A percentile compares a stretch with the other conserved stretches of the same genome.
Conservation (phyloP, 768 basidiomycete species). For the Lactarius vividus region DNA sequence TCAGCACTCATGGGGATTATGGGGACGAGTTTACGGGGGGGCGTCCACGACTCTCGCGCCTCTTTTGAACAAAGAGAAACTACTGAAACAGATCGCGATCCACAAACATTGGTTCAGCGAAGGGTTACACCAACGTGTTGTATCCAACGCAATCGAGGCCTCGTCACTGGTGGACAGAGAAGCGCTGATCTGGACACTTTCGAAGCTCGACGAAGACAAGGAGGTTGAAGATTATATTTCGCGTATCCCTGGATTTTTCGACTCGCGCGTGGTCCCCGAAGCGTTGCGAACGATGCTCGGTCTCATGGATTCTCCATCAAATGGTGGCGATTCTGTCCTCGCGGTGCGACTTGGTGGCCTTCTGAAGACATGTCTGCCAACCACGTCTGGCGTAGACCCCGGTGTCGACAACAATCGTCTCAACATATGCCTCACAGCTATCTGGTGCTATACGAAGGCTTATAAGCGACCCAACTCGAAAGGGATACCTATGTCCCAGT, state of each 20-base stretch:
- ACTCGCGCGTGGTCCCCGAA: constrained; percentile 6
- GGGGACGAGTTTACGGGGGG: background rate
- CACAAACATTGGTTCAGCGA: background rate
- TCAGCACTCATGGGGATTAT: background rate
- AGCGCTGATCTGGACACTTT: constrained; percentile 10
- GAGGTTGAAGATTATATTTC: constrained; percentile 5
- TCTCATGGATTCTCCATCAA: background rate
- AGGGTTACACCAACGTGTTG: constrained; percentile 2
- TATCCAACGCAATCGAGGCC: background rate
- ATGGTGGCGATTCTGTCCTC: constrained; percentile 6
- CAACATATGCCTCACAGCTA: background rate
- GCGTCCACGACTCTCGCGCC: background rate
- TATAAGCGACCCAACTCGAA: background rate
- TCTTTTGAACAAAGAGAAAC: background rate
- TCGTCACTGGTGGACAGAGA: constrained; percentile 2
- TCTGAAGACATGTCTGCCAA: constrained; percentile 4
- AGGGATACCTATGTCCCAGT: background rate
- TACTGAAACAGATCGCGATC: background rate
- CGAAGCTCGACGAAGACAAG: constrained; percentile 5
- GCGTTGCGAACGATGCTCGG: constrained; percentile 1
- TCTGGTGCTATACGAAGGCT: constrained; percentile 5
- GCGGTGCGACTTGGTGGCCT: constrained; percentile 8
- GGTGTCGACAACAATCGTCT: background rate
- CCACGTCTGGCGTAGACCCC: background rate
- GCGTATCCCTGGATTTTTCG: constrained; percentile 12